A percentile compares a stretch with the other conserved stretches of the same genome.
Conservation (phyloP, 805 yeast species). For the Hanseniaspora thailandica region DNA sequence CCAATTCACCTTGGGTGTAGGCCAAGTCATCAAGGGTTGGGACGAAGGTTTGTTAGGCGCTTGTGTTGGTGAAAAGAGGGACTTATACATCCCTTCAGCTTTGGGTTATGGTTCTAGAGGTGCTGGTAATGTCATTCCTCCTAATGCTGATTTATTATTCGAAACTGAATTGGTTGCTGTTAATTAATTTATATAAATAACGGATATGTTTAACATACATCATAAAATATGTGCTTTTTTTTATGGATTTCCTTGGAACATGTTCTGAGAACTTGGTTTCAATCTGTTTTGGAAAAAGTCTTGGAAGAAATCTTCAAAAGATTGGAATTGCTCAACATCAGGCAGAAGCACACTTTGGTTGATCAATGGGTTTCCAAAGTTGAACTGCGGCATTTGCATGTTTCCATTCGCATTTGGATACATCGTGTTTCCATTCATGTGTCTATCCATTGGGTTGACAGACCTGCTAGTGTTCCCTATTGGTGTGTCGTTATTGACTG, state of each 20-base stretch:
- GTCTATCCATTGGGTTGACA: not conserved
- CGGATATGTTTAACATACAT: not conserved
- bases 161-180: conserved; percentile 25
- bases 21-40: conserved; percentile 83
- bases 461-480: not conserved
- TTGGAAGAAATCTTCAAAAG: conserved; percentile 48
- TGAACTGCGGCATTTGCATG: not conserved
- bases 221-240: not conserved
- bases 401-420: not conserved
- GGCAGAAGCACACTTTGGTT: conserved; percentile 26
- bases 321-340: conserved; percentile 38
- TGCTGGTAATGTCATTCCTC: conserved; percentile 68
- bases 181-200: not conserved
- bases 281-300: conserved; percentile 32
- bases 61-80: conserved; percentile 84
- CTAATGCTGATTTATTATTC: conserved; percentile 51
- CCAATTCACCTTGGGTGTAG: conserved; percentile 58
- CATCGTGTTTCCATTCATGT: not conserved
- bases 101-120: conserved; percentile 70
- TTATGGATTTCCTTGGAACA: conserved; percentile 17
- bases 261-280: conserved; percentile 27
- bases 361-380: not conserved
- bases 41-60: conserved; percentile 70
- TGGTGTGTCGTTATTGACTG: not conserved
- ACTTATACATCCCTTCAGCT: conserved; percentile 63